These are phyloP conservation scores for Blepharisma stoltei DNA, from an alignment of 73 alveolate genomes.

Conservation along the genomic window DNA sequence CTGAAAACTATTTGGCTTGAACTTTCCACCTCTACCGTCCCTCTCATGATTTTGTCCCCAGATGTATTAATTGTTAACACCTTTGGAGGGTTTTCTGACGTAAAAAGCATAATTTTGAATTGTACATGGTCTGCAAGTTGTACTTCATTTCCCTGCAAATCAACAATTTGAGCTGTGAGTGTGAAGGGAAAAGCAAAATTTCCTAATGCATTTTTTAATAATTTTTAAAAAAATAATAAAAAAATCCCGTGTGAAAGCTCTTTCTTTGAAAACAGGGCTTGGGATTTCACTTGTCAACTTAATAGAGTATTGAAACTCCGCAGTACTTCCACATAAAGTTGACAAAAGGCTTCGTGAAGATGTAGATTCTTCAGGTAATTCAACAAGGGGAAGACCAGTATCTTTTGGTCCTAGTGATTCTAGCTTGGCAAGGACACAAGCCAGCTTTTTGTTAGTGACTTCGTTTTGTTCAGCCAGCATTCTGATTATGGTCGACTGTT, in stretches of 20 bases:
- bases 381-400: not conserved
- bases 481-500: not conserved
- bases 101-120: conserved; percentile 15
- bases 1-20: conserved; percentile 17
- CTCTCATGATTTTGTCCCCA: conserved; percentile 39
- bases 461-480: conserved; percentile 15
- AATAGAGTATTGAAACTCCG: not conserved
- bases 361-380: not conserved
- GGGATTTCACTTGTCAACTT: not conserved
- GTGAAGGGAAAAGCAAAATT: no score
- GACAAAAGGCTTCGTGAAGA: not conserved
- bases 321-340: not conserved
- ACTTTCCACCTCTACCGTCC: conserved; percentile 27
- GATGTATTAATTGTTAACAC: conserved; percentile 26
- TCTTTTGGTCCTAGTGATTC: not conserved
- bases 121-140: not conserved
- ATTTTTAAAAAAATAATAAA: no score
- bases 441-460: no score
- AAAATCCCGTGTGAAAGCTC: no score
- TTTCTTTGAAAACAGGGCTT: conserved; percentile 12
- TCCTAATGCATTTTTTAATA: no score
- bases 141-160: not conserved
- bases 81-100: conserved; percentile 41
- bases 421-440: no score
- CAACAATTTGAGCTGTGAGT: not conserved